phyloP scores from a whole-genome alignment of 441 rosid genomes.

The Jatropha podagrica region DNA sequence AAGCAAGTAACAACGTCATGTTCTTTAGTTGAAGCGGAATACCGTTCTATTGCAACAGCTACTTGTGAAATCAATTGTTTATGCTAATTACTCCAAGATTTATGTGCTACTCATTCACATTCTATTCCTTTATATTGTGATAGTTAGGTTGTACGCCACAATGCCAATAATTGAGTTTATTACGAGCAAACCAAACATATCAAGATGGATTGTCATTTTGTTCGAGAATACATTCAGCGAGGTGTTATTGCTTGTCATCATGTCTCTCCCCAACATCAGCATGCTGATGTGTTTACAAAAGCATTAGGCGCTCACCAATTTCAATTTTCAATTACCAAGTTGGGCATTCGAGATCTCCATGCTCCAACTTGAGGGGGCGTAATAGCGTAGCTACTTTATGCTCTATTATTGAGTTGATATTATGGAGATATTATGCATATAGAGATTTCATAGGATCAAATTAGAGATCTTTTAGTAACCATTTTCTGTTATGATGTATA shows the following conservation, averaged over 20 bases:
- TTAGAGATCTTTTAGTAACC: too few relatives aligned
- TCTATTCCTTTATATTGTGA: not conserved
- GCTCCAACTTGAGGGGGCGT: not conserved
- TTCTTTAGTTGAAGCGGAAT: not conserved
- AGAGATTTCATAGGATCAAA: too few relatives aligned
- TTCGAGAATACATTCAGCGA: not conserved
- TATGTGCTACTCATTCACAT: not conserved
- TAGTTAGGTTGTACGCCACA: not conserved
- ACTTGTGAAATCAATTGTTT: not conserved
- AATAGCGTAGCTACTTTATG: not conserved
- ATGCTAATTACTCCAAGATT: not conserved
- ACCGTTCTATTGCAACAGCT: not conserved
- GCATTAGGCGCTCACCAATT: not conserved
- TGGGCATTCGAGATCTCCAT: conserved; percentile 4
- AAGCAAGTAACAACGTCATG: not conserved
- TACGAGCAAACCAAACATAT: not conserved
- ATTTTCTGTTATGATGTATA: too few relatives aligned
- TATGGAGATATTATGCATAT: too few relatives aligned
- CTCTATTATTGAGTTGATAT: too few relatives aligned
- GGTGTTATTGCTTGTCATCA: not conserved
- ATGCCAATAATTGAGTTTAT: not conserved
- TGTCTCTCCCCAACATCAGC: not conserved
- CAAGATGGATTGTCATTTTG: not conserved
- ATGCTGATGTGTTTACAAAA: not conserved
- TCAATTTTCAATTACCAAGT: not conserved